Conservation (phyloP, 179 eudicot genomes). For the Vitellaria paradoxa region DNA sequence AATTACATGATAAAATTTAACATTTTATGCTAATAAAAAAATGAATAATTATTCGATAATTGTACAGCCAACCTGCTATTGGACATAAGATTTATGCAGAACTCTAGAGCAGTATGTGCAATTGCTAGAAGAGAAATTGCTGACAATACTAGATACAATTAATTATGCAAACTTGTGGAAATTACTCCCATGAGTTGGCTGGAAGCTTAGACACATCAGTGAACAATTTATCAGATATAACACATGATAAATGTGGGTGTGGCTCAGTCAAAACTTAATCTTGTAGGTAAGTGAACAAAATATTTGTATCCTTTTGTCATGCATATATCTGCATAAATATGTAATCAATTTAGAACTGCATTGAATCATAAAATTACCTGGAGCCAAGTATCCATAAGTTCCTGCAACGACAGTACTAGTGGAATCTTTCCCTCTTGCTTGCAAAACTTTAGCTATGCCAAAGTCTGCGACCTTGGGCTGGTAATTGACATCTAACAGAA, state of each 20-base stretch:
- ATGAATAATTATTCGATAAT: not conserved
- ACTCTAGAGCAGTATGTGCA: not conserved
- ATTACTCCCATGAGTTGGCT: no score
- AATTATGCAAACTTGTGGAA: no score
- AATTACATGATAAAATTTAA: not conserved
- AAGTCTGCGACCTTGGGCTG: constrained; percentile 91
- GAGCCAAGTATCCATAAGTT: constrained; percentile 88
- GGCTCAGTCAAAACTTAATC: no score
- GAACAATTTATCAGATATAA: no score
- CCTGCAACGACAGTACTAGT: constrained; percentile 72
- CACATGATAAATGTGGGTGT: no score
- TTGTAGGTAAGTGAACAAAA: not conserved
- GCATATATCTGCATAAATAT: not conserved
- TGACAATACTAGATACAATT: not conserved
- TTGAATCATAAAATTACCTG: constrained; percentile 46
- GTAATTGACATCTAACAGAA: constrained; percentile 66
- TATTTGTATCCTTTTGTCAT: not conserved
- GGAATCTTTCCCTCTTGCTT: constrained; percentile 68
- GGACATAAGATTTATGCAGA: no score
- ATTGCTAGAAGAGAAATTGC: not conserved
- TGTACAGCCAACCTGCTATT: not conserved
- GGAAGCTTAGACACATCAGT: no score
- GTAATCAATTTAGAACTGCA: not conserved
- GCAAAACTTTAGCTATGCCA: constrained; percentile 88
- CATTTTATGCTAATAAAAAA: not conserved